A percentile compares a stretch with the other conserved stretches of the same genome.
Conservation (phyloP, 805 yeast species). For the Saccharomycopsis olivae region DNA sequence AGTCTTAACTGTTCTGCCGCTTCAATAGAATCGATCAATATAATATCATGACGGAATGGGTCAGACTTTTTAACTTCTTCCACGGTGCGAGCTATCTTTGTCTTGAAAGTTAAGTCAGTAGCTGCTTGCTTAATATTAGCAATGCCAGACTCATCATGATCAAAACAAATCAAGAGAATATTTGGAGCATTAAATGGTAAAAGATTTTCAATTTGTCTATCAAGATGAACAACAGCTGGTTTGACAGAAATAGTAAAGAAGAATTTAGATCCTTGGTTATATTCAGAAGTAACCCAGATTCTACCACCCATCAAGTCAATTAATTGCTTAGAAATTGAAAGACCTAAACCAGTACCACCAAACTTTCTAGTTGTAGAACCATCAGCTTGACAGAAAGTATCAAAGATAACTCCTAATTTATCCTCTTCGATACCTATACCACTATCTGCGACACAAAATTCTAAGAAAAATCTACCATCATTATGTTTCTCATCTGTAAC, state of each 20-base stretch:
- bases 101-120: slow-evolving; percentile 46
- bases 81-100: slow-evolving; percentile 46
- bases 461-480: slow-evolving; percentile 28
- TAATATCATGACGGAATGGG: slow-evolving; percentile 63
- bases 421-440: slow-evolving; percentile 86
- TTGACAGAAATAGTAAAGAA: slow-evolving; percentile 74
- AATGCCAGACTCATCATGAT: slow-evolving; percentile 41
- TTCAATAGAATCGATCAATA: slow-evolving; percentile 71
- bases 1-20: slow-evolving; percentile 60
- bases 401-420: slow-evolving; percentile 75
- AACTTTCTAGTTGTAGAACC: slow-evolving; percentile 88
- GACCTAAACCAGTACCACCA: slow-evolving; percentile 88
- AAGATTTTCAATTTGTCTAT: slow-evolving; percentile 56
- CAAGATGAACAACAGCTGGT: slow-evolving; percentile 52
- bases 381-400: slow-evolving; percentile 87
- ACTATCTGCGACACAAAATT: slow-evolving; percentile 82
- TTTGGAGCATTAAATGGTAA: slow-evolving; percentile 64
- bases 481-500: slow-evolving; percentile 32
- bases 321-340: slow-evolving; percentile 77
- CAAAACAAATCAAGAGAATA: slow-evolving; percentile 59
- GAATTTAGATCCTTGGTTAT: slow-evolving; percentile 75
- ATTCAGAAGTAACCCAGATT: slow-evolving; percentile 78
- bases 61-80: slow-evolving; percentile 43
- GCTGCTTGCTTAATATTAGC: slow-evolving; percentile 30
- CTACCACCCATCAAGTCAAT: slow-evolving; percentile 91